Evolutionary conservation across 495 filamentous ascomycete genomes (phyloP), one percentile per base, ranked within the genome.

Genomic region (Daldinia grandis): DNA sequence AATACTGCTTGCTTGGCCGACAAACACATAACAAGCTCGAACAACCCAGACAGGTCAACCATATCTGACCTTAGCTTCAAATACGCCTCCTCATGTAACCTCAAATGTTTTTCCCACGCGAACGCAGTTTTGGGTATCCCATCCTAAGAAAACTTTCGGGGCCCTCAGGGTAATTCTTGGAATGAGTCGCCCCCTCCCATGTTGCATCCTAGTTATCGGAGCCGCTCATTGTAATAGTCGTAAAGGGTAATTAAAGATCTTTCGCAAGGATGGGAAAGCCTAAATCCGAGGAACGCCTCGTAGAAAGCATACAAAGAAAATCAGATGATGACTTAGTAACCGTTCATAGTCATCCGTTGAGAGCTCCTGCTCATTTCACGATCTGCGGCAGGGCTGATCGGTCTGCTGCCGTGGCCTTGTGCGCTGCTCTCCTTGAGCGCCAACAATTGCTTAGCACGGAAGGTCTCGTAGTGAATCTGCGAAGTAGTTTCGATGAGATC

Each of bases 391-490:
- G 95, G 95, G 75, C 91, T 94, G 84, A 99, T 99, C 66, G 95
- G 95, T 78, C 95, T 86, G 85, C 93, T 95, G 71, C 92, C 90
- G 80, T 92, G 90, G 71, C 91, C 89, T 62, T 92, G 92, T 65
- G 92, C 93, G 78, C 93, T 97, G 85, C 91, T 95, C 86, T 99
- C 95, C 88, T 98, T 98, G 74, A 99, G 87, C 55, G 95, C 95
- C 72, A 99, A 81, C 75, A 99, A 86, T 82, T 99, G 96, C 88
- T 98, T 99, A 71, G 95, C 95, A 82, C 95, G 95, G 94, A 98
- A 99, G 56, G 93, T 96, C 86, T 99, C 95, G 84, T 99, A 99
- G 85, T 99, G 95, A 82, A 98, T 99, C 85, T 98, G 95, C 72
- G 94, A 97, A n/a, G 95, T 99, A 12, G 95, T 99, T 81, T 97